Evolutionary conservation across 129 eudicot species (phyloP), one percentile per base, ranked within the genome.

Genomic region (Artemisia argyi): DNA sequence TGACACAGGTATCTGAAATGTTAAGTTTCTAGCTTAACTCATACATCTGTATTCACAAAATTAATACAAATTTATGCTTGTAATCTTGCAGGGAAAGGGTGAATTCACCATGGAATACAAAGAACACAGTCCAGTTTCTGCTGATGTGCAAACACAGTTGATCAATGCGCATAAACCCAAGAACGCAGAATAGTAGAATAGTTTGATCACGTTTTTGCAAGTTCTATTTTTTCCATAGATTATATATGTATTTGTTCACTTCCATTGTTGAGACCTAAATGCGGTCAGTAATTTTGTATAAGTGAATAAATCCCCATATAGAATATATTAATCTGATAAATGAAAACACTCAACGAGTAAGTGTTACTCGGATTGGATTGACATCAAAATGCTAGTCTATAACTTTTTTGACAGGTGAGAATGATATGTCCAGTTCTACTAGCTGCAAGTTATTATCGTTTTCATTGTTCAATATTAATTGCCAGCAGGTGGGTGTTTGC

Each of bases 101-200:
- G 99, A 94, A 82, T 90, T 94, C 68, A 84, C 97, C 26, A 94
- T 94, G 97, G 99, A 94, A 76, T 94, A 94, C 79, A 83, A 82
- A 57, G 96, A 94, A 59, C 99, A 94, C 66, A 71, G 86, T 4
- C 86, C 91, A 65, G 99, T 94, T 79, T 83, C 99, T 52, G 66
- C 79, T 12, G 99, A 94, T 65, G 91, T 88, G 81, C 99, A 94
- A 81, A 77, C 81, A 51, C 96, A 94, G 72, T 69, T 94, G 78
- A 72, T 94, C 14, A 94, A 94, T 50, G 76, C 83, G 15, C 78
- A 88, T 85, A 90, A 86, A 76, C 89, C 99, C 68, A 79, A 89
- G 80, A 71, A 62, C 6, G 68, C 81, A 5, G 88, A 88, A 72
- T 86, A 80, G 50, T 30, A 5, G 88, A 88, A 72, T 86, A 80